These are phyloP conservation scores for Udeniomyces megalosporus DNA, from an alignment of 768 basidiomycete genomes.

Conservation along the genomic window DNA sequence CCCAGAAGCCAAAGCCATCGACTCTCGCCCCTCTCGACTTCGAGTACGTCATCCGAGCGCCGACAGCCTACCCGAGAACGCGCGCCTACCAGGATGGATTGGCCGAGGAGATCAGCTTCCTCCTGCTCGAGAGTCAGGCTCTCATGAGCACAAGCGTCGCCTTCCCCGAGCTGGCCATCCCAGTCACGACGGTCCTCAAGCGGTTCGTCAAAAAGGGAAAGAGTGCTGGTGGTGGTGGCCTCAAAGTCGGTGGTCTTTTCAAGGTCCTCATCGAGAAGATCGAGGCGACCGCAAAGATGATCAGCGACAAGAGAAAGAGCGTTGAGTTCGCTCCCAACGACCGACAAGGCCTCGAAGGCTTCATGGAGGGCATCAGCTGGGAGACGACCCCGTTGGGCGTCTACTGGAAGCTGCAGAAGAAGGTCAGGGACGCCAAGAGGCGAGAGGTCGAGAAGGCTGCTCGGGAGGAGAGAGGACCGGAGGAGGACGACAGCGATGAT, in stretches of 20 bases:
- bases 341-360: constrained; percentile 51
- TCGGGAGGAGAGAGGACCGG: constrained; percentile 15
- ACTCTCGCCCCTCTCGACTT: constrained; percentile 80
- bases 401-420: constrained; percentile 16
- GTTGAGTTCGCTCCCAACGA: constrained; percentile 63
- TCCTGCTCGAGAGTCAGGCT: constrained; percentile 60
- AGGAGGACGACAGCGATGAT: constrained; percentile 10
- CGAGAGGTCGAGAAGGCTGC: constrained; percentile 17
- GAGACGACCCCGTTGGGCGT: constrained; percentile 56
- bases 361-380: constrained; percentile 36
- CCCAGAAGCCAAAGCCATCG: constrained; percentile 60
- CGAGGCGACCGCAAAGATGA: constrained; percentile 68
- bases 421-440: constrained; percentile 13
- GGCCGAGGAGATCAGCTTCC: constrained; percentile 60
- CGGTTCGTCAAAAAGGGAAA: constrained; percentile 48
- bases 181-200: constrained; percentile 53
- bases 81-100: constrained; percentile 68
- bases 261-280: constrained; percentile 73
- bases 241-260: constrained; percentile 34
- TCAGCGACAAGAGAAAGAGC: constrained; percentile 49
- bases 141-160: constrained; percentile 69
- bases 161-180: constrained; percentile 82
- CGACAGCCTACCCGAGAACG: constrained; percentile 75
- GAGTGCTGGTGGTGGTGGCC: neutral
- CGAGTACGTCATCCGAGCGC: constrained; percentile 68